phyloP scores from a whole-genome alignment of 1,284 basidiomycete genomes.

The Apiotrichum siamense region DNA sequence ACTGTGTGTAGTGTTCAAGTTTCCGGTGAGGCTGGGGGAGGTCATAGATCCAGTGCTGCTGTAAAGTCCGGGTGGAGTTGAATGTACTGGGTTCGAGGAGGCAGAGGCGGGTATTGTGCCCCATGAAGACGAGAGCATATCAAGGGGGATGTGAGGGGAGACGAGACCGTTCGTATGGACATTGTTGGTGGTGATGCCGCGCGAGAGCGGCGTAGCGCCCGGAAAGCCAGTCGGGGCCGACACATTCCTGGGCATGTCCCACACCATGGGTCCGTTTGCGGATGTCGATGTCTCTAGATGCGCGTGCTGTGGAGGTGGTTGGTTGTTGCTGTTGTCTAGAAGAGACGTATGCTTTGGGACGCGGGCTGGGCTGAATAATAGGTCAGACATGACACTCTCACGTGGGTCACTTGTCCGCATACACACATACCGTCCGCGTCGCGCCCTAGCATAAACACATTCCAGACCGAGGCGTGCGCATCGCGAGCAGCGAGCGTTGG shows the following conservation, averaged over 20 bases:
- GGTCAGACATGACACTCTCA: too few relatives aligned
- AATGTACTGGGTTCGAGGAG: neutral
- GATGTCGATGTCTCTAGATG: neutral
- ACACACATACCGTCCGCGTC: constrained; percentile 9
- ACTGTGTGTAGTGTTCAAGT: neutral
- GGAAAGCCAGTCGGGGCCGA: neutral
- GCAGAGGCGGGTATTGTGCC: neutral
- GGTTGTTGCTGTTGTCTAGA: neutral
- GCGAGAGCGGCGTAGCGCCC: neutral
- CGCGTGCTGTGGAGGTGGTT: neutral
- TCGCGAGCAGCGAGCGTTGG: constrained; percentile 11
- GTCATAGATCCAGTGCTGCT: neutral
- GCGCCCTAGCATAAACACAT: constrained; percentile 11
- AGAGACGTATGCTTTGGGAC: neutral
- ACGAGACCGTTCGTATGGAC: neutral
- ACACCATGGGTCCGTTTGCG: neutral
- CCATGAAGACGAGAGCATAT: neutral
- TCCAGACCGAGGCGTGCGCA: constrained; percentile 12
- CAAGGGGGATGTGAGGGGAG: neutral
- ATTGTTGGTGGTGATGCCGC: too few relatives aligned
- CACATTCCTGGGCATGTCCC: neutral
- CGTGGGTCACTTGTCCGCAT: too few relatives aligned
- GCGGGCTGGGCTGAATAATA: neutral
- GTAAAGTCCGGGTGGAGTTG: neutral
- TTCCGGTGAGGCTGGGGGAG: neutral